Base-by-base conservation (phyloP, 2,329 filamentous ascomycete species). In the Fusarium sororula region DNA sequence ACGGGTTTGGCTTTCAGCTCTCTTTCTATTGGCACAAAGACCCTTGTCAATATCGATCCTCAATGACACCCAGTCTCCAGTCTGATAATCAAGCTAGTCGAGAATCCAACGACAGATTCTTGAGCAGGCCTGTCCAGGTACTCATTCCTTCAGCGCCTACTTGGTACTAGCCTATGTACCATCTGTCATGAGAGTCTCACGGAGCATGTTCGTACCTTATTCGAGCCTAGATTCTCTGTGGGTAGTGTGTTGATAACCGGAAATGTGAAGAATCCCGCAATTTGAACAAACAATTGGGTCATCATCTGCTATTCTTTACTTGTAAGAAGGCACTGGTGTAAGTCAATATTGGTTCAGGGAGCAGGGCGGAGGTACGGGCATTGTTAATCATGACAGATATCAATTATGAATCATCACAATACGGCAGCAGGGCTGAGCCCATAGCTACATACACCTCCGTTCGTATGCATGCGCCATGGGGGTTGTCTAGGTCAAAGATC, bases 31-130 rank as follows among this genome's bases (percentile, higher is more conserved):
- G 66, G 66, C 8, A 24, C 9, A 14, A 17, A 26, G 24, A 59
- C 45, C 67, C 67, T 45, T 70, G 67, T 53, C 38, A 35, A 28
- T 28, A 20, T 32, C 28, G 26, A 51, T 20, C 24, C 38, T 26
- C 44, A 70, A 66, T 70, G 67, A 32, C 67, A 64, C 53, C 53
- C 66, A 53, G 39, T 42, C 12, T 35, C 42, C 28, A n/a, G 44
- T 41, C 37, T n/a, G 28, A 38, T 26, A 37, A 28, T 17, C 63
- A 68, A 55, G 30, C 32, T 26, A 37, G 24, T 17, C 63, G 68
- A 55, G 35, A 54, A 30, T 54, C 45, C 24, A 30, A n/a, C 35
- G 28, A 30, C n/a, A 42, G 28, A 28, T 20, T 41, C 42, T 38
- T 22, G 42, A 30, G n/a, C 28, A 51, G n/a, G 24, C 24, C 10